These are phyloP conservation scores for Tympanopsis confertula DNA, from an alignment of 2,329 filamentous ascomycete genomes.

Conservation along the genomic window DNA sequence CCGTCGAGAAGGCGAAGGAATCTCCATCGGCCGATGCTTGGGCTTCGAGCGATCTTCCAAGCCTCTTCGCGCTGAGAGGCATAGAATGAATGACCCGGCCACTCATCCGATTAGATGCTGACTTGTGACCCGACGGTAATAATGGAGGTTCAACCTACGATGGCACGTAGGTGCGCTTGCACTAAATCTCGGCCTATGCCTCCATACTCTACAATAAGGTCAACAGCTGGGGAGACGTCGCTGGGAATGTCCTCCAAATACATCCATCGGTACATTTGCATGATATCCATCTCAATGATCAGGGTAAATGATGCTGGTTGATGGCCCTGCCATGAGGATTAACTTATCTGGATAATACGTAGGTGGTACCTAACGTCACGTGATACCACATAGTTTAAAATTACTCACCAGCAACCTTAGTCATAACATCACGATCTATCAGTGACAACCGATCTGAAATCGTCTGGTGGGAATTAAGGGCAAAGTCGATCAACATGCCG, in stretches of 20 bases:
- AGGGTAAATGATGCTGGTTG: too few species aligned
- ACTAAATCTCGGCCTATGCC: not conserved
- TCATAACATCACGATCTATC: too few species aligned
- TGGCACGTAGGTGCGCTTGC: not conserved
- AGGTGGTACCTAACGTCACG: too few species aligned
- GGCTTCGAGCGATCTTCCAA: conserved; percentile 30
- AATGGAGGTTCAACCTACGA: not conserved
- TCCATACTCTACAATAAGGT: not conserved
- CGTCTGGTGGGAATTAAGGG: too few species aligned
- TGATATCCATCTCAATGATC: not conserved
- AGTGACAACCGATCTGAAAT: too few species aligned
- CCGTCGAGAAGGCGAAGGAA: conserved; percentile 30
- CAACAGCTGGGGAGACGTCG: not conserved
- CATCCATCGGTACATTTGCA: not conserved
- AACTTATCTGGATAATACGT: too few species aligned
- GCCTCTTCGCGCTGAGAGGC: conserved; percentile 28
- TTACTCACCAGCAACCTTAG: too few species aligned
- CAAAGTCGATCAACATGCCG: conserved; percentile 33
- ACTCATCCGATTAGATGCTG: not conserved
- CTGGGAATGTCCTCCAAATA: not conserved
- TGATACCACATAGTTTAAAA: too few species aligned
- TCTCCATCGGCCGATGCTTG: conserved; percentile 36
- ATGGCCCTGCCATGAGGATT: too few species aligned
- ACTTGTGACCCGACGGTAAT: not conserved
- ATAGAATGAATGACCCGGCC: not conserved